These are phyloP conservation scores for Terana coerulea DNA, from an alignment of 768 basidiomycete genomes.

Conservation along the genomic window DNA sequence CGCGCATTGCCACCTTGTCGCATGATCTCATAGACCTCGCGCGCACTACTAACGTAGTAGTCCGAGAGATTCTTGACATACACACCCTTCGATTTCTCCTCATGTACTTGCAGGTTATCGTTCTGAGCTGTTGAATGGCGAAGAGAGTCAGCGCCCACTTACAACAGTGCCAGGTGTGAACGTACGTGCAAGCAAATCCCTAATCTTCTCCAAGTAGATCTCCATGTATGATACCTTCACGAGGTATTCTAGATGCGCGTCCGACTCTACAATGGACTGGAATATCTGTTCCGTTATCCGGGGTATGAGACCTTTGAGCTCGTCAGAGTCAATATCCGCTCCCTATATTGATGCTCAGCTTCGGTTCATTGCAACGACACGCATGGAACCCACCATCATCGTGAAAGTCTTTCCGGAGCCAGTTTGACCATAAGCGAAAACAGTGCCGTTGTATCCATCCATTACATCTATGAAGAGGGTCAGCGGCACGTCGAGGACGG, in stretches of 20 bases:
- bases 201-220: constrained; percentile 94
- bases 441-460: constrained; percentile 96
- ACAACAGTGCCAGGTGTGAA: constrained; percentile 17
- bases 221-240: constrained; percentile 99
- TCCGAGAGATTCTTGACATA: constrained; percentile 98
- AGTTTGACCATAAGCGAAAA: constrained; percentile 86
- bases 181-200: constrained; percentile 94
- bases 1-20: constrained; percentile 89
- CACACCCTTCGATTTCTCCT: constrained; percentile 95
- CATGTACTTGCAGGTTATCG: constrained; percentile 97
- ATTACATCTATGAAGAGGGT: constrained; percentile 70
- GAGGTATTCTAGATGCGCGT: constrained; percentile 93
- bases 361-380: background rate
- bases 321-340: constrained; percentile 92
- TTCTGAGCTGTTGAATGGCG: constrained; percentile 67
- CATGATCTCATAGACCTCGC: constrained; percentile 99
- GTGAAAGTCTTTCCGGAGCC: constrained; percentile 93
- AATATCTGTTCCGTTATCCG: constrained; percentile 99
- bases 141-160: background rate
- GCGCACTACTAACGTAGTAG: constrained; percentile 94
- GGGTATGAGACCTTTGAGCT: constrained; percentile 94
- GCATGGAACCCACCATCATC: constrained; percentile 77
- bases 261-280: constrained; percentile 93
- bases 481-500: background rate
- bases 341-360: constrained; percentile 51